phyloP scores from a whole-genome alignment of 257 asterid genomes.

The Ballota nigra region DNA sequence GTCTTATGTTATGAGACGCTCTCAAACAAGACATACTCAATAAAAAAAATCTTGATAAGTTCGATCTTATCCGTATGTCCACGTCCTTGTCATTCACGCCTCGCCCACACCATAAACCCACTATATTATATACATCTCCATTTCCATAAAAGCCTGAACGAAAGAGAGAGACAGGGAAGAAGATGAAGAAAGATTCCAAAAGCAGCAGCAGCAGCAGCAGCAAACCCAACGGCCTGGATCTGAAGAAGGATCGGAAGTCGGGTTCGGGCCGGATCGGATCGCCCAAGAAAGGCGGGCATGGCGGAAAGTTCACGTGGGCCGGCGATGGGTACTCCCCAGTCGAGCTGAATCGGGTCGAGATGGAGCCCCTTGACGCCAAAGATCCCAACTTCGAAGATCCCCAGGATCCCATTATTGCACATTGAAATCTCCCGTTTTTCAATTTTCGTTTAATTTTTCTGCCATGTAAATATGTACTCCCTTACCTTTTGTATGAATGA shows the following conservation, averaged over 20 bases:
- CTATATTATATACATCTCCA: neutral
- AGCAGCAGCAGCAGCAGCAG: slow-evolving; percentile 9
- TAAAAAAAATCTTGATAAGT: neutral
- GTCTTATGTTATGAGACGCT: too few relatives aligned
- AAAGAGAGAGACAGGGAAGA: neutral
- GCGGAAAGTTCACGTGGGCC: slow-evolving; percentile 86
- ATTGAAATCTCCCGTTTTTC: slow-evolving; percentile 3
- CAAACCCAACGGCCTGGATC: slow-evolving; percentile 30
- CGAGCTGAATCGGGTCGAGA: slow-evolving; percentile 42
- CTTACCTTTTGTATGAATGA: neutral
- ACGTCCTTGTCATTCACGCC: neutral
- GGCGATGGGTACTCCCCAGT: slow-evolving; percentile 69
- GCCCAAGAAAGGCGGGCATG: slow-evolving; percentile 85
- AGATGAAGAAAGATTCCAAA: slow-evolving; percentile 52
- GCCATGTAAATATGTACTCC: neutral
- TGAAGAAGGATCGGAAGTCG: slow-evolving; percentile 57
- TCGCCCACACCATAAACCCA: neutral
- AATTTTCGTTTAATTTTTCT: neutral
- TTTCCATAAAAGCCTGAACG: neutral
- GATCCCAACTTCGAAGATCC: slow-evolving; percentile 66
- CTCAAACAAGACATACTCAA: too few relatives aligned
- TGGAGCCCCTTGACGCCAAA: slow-evolving; percentile 47
- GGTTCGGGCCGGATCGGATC: slow-evolving; percentile 65
- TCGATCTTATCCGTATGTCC: slow-evolving; percentile 15
- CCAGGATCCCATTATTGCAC: slow-evolving; percentile 4